These are phyloP conservation scores for Nannochloropsis granulata DNA, from an alignment of 108 stramenopile genomes.

Conservation along the genomic window DNA sequence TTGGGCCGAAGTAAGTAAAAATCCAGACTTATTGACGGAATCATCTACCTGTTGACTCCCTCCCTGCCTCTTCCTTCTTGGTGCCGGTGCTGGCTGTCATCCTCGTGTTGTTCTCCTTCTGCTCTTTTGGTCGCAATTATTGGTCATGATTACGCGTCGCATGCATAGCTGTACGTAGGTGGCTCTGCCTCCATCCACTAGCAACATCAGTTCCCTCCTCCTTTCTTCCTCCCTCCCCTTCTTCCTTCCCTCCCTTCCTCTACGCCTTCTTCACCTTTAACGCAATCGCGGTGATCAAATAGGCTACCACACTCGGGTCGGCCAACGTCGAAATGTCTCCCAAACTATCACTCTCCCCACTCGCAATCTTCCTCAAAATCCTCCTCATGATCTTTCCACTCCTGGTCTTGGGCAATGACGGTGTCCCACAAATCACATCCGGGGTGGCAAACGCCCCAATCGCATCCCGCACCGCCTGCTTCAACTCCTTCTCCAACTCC, in stretches of 20 bases:
- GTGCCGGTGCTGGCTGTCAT: no score
- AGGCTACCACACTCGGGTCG: slow-evolving; percentile 71
- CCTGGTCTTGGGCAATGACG: slow-evolving; percentile 81
- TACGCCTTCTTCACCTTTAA: neutral
- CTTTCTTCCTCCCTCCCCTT: neutral
- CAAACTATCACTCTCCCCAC: slow-evolving; percentile 58
- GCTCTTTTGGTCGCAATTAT: no score
- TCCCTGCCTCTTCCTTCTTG: no score
- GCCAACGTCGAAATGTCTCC: slow-evolving; percentile 89
- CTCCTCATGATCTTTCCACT: slow-evolving; percentile 81
- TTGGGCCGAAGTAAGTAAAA: no score
- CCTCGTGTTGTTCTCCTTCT: no score
- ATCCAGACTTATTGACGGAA: no score
- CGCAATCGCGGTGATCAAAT: neutral
- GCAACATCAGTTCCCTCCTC: no score
- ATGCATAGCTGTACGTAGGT: no score
- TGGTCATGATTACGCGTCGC: no score
- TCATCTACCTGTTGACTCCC: no score
- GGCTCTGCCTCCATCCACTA: no score
- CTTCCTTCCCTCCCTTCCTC: neutral
- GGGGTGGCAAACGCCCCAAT: slow-evolving; percentile 85
- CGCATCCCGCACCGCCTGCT: slow-evolving; percentile 50
- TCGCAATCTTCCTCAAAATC: slow-evolving; percentile 84
- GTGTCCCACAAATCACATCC: slow-evolving; percentile 59
- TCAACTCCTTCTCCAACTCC: slow-evolving; percentile 62